These are phyloP conservation scores for Lichina pygmaea DNA, from an alignment of 495 filamentous ascomycete genomes.

Conservation along the genomic window DNA sequence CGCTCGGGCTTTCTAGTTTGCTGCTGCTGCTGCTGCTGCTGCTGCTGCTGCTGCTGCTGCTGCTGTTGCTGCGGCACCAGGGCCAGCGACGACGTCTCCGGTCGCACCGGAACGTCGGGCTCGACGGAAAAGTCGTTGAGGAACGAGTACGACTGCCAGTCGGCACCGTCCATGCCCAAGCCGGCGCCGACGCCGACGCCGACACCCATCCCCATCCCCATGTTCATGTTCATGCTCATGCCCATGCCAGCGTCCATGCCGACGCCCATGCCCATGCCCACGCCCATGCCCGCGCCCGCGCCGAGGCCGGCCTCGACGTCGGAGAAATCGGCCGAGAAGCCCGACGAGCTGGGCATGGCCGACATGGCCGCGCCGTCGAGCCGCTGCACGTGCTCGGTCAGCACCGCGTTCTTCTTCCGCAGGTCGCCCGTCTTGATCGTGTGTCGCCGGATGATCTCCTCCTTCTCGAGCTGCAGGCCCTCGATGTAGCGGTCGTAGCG, in stretches of 20 bases:
- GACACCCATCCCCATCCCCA: too few relatives aligned
- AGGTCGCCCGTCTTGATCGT: constrained; percentile 85
- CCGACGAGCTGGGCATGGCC: constrained; percentile 25
- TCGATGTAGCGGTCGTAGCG: constrained; percentile 50
- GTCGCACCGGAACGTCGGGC: constrained; percentile 11
- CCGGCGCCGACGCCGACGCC: too few relatives aligned
- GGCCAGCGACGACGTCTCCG: constrained; percentile 15
- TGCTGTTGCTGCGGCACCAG: constrained; percentile 28
- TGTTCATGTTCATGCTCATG: too few relatives aligned
- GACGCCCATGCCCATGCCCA: too few relatives aligned
- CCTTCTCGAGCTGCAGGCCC: constrained; percentile 58
- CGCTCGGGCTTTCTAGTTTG: constrained; percentile 10
- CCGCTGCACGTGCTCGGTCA: constrained; percentile 64
- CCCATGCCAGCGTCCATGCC: too few relatives aligned
- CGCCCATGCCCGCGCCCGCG: too few relatives aligned
- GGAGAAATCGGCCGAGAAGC: constrained; percentile 38
- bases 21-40: constrained; percentile 34
- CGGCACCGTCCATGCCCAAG: constrained; percentile 4
- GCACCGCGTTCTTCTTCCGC: constrained; percentile 79
- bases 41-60: constrained; percentile 33
- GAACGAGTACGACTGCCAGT: constrained; percentile 62
- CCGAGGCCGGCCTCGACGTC: constrained; percentile 38
- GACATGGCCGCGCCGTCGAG: constrained; percentile 40
- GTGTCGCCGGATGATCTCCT: constrained; percentile 68
- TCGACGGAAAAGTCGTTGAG: constrained; percentile 29